phyloP scores from a whole-genome alignment of 2,329 filamentous ascomycete genomes.

The Pseudogymnoascus sp. region DNA sequence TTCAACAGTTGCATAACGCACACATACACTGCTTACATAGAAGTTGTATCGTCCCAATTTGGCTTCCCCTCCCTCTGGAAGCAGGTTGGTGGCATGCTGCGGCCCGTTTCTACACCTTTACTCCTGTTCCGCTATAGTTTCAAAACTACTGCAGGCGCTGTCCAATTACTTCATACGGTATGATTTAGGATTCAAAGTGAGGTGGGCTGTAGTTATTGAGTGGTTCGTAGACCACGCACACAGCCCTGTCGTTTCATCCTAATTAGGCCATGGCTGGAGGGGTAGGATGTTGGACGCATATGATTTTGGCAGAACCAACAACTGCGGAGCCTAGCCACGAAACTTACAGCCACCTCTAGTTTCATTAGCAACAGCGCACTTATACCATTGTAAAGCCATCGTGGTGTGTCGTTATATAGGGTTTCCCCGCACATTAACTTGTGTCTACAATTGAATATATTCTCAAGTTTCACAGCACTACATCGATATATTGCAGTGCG shows the following conservation, averaged over 20 bases:
- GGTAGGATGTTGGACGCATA: slow-evolving; percentile 9
- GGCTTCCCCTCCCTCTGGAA: too few species aligned
- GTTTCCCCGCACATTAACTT: neutral
- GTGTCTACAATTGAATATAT: neutral
- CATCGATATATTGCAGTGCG: neutral
- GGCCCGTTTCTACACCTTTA: neutral
- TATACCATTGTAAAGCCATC: neutral
- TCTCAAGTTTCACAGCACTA: neutral
- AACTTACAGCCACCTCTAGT: neutral
- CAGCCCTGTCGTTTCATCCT: neutral
- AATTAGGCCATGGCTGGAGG: neutral
- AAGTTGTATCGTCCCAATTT: too few species aligned
- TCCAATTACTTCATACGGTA: neutral
- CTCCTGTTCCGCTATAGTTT: neutral
- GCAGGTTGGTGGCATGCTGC: neutral
- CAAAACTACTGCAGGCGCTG: neutral
- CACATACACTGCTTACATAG: too few species aligned
- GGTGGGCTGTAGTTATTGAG: neutral
- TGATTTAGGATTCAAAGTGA: neutral
- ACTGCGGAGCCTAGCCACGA: neutral
- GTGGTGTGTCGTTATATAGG: neutral
- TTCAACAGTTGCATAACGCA: too few species aligned
- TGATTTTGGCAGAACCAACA: slow-evolving; percentile 11
- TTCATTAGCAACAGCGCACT: neutral
- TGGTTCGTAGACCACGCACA: neutral